phyloP scores from a whole-genome alignment of 179 eudicot species.

The Camellia oleifera region DNA sequence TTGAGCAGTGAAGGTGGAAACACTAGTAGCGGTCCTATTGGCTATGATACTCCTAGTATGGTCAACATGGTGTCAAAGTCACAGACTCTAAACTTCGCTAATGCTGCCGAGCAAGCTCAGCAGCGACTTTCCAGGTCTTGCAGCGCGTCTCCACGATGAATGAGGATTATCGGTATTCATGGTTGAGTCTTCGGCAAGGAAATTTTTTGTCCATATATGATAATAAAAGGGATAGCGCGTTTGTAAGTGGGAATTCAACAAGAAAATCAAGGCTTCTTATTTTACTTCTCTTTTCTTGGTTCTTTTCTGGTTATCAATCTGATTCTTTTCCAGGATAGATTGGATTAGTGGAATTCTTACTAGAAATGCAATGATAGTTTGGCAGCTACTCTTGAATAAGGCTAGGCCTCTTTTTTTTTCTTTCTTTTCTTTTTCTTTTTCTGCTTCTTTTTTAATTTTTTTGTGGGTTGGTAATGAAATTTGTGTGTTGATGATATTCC shows the following conservation, averaged over 20 bases:
- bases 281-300: background rate
- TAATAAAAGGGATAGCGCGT: background rate
- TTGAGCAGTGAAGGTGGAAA: background rate
- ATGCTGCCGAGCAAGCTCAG: background rate
- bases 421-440: too few species aligned
- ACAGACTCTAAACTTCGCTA: background rate
- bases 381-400: background rate
- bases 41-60: slow-evolving; percentile 19
- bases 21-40: slow-evolving; percentile 2
- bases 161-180: background rate
- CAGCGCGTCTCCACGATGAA: background rate
- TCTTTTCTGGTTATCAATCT: background rate
- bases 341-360: background rate
- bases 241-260: background rate
- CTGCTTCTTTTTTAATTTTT: too few species aligned
- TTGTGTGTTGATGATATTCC: too few species aligned
- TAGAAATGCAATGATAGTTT: background rate
- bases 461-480: too few species aligned
- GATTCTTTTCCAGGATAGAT: background rate
- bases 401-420: too few species aligned
- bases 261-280: background rate
- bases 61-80: slow-evolving; percentile 19
- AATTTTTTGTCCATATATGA: background rate
- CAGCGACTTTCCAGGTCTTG: background rate
- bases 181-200: background rate